phyloP scores from a whole-genome alignment of 2,329 filamentous ascomycete genomes.

The Arthrobotrys megalospora region DNA sequence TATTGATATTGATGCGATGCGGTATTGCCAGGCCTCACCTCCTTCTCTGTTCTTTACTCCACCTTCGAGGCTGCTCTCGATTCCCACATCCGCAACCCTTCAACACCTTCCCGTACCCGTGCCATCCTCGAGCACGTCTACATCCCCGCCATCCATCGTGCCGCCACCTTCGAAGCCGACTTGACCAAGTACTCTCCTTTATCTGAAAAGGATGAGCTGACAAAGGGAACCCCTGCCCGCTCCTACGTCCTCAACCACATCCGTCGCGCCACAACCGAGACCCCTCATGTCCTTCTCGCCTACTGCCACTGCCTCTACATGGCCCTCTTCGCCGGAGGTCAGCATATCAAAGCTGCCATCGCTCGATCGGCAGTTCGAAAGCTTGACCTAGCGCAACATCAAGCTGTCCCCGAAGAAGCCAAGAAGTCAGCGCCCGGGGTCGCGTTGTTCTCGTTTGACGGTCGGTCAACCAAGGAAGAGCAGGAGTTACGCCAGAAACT shows the following conservation, averaged over 20 bases:
- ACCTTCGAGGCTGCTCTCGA: conserved; percentile 52
- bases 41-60: conserved; percentile 53
- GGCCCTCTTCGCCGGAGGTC: conserved; percentile 57
- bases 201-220: conserved; percentile 38
- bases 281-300: conserved; percentile 47
- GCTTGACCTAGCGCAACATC: conserved; percentile 43
- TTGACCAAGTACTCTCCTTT: conserved; percentile 29
- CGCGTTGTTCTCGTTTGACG: conserved; percentile 53
- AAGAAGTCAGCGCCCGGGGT: conserved; percentile 45
- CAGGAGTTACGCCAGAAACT: conserved; percentile 51
- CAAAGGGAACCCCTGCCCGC: conserved; percentile 37
- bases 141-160: conserved; percentile 52
- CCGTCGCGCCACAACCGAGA: conserved; percentile 40
- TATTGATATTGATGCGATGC: neutral
- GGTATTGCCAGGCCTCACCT: conserved; percentile 40
- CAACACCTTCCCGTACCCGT: conserved; percentile 47
- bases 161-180: conserved; percentile 44
- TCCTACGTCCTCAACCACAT: conserved; percentile 36
- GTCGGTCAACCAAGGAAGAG: conserved; percentile 54
- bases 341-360: conserved; percentile 59
- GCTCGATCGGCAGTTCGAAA: conserved; percentile 49
- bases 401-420: conserved; percentile 46
- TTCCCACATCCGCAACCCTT: conserved; percentile 40
- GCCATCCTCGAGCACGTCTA: conserved; percentile 57
- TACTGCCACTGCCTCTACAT: conserved; percentile 58